Base-by-base conservation (phyloP, 2,329 filamentous ascomycete genomes). In the Chaetomium strumarium region DNA sequence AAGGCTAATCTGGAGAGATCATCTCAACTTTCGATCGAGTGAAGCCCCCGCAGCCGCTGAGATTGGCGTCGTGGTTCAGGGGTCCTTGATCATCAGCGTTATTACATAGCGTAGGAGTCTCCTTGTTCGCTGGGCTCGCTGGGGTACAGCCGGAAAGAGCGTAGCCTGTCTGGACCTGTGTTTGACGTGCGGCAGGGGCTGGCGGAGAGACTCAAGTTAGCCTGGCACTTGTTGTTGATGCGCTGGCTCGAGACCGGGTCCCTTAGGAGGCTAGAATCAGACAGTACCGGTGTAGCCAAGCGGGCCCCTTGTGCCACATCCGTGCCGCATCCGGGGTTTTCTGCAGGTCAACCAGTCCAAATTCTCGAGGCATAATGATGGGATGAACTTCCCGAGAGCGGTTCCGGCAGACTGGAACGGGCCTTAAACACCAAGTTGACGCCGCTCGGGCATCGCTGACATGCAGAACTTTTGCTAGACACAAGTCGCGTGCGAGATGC, bases 1-100 rank as follows among this genome's bases (percentile, higher is more conserved):
- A 65, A 62, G 61, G 62, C 61, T 63, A 65, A 64, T 64, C 57
- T 63, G 59, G 55, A 53, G 53, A 52, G 66, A 63, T 64, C 63
- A 43, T n/a, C 33, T 38, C 24, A 20, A 33, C 14, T 34, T 14
- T 17, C 41, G 36, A 42, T 45, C 34, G 36, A 41, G 39, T 29
- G 33, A 44, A 24, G 17, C 19, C 51, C 48, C 24, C 37, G 46
- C 41, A 44, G 36, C 38, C 14, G 46, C 29, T 46, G 44, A 49
- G 51, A 57, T 56, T 54, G 42, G 17, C 46, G 53, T 54, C 50
- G 51, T 46, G 52, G 49, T 53, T 55, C 55, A 58, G 58, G 61
- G 63, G 58, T 56, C 53, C 60, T 52, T 62, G 63, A 62, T 62
- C 63, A 55, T 55, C 60, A 44, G 43, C 53, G 49, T 60, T 66